Conservation (phyloP, 2,329 filamentous ascomycete genomes). For the Thelonectria discophora region DNA sequence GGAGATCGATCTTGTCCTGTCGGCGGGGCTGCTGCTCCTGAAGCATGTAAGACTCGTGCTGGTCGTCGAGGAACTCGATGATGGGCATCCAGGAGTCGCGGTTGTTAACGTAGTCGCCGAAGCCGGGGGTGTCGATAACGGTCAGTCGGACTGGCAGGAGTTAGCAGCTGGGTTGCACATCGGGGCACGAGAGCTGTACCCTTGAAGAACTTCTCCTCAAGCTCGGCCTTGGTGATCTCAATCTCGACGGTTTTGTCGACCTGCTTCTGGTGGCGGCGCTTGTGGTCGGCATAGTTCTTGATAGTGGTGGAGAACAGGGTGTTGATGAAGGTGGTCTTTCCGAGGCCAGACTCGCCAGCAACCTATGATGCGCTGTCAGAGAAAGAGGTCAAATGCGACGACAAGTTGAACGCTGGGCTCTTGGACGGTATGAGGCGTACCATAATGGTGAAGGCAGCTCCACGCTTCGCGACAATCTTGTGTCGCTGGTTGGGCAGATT, state of each 20-base stretch:
- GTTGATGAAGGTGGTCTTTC: slow-evolving; percentile 99
- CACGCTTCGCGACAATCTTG: slow-evolving; percentile 82
- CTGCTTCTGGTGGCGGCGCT: slow-evolving; percentile 98
- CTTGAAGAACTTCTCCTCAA: slow-evolving; percentile 99
- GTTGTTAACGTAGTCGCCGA: slow-evolving; percentile 99
- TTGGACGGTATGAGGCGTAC: slow-evolving; percentile 59
- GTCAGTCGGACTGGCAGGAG: slow-evolving; percentile 83
- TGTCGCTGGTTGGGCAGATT: slow-evolving; percentile 78
- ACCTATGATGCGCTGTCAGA: slow-evolving; percentile 64
- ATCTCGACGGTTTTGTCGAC: slow-evolving; percentile 99
- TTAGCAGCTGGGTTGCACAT: slow-evolving; percentile 30
- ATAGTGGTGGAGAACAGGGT: slow-evolving; percentile 99
- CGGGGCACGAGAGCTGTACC: slow-evolving; percentile 62
- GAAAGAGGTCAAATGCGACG: slow-evolving; percentile 25
- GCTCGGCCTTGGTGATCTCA: slow-evolving; percentile 98
- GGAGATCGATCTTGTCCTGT: slow-evolving; percentile 98
- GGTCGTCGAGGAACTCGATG: slow-evolving; percentile 99
- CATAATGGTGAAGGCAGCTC: slow-evolving; percentile 99
- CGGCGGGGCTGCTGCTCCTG: slow-evolving; percentile 99
- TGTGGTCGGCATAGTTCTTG: slow-evolving; percentile 99
- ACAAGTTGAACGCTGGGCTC: neutral
- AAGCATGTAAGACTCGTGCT: slow-evolving; percentile 99
- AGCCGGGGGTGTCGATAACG: slow-evolving; percentile 98
- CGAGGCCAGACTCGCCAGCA: slow-evolving; percentile 96
- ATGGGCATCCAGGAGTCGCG: slow-evolving; percentile 99